Conservation (phyloP, 1,284 basidiomycete genomes). For the Cerioporus squamosus region DNA sequence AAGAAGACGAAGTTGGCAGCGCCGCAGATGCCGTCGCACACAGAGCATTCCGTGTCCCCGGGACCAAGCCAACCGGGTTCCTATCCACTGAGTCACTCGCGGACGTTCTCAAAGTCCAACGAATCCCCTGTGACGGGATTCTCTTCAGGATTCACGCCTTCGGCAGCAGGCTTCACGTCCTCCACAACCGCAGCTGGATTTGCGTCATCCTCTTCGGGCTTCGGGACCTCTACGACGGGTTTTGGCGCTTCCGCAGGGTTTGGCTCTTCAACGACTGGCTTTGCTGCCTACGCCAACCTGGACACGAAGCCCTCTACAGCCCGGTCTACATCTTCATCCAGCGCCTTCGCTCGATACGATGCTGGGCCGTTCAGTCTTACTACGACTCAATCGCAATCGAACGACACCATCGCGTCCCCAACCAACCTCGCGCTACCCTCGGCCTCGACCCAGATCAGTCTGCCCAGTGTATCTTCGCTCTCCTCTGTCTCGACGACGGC, state of each 20-base stretch:
- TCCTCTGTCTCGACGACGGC: slow-evolving; percentile 1
- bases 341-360: slow-evolving; percentile 17
- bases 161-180: too few relatives aligned
- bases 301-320: not conserved
- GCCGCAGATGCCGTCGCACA: not conserved
- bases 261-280: too few relatives aligned
- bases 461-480: slow-evolving; percentile 4
- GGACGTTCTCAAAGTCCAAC: not conserved
- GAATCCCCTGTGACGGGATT: not conserved
- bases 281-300: slow-evolving; percentile 1
- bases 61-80: slow-evolving; percentile 3
- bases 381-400: slow-evolving; percentile 2
- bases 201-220: too few relatives aligned
- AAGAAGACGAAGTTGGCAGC: slow-evolving; percentile 25
- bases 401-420: not conserved
- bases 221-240: too few relatives aligned
- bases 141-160: not conserved
- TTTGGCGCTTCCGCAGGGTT: too few relatives aligned
- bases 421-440: not conserved
- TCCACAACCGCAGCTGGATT: too few relatives aligned
- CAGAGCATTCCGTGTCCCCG: slow-evolving; percentile 8
- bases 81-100: slow-evolving; percentile 14
- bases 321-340: not conserved
- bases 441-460: not conserved
- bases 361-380: slow-evolving; percentile 11